Evolutionary conservation across 1,139 yeast genomes (phyloP).

Genomic region (Candida sanyaensis): DNA sequence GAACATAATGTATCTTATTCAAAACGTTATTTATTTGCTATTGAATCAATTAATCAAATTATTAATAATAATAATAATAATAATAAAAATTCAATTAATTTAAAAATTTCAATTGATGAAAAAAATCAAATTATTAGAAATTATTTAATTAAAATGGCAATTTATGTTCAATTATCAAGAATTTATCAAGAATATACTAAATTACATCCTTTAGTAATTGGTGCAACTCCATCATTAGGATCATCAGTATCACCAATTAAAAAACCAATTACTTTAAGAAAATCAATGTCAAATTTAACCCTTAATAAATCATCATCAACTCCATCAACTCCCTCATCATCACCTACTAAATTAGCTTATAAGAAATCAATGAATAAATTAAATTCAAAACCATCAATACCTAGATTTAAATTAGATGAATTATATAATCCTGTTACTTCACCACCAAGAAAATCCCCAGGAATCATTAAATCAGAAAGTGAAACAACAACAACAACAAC

Average conservation of each 20-base stretch:
- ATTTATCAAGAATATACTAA: conserved; percentile 41
- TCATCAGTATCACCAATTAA: conserved; percentile 10
- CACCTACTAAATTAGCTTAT: conserved; percentile 19
- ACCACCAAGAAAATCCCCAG: conserved; percentile 15
- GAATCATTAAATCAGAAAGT: no score
- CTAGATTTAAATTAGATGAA: conserved; percentile 25
- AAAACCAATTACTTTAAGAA: conserved; percentile 4
- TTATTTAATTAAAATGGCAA: conserved; percentile 53
- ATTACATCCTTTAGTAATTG: conserved; percentile 14
- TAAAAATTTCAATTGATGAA: conserved; percentile 31
- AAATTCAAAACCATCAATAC: conserved; percentile 25
- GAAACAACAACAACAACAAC: background rate
- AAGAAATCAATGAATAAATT: conserved; percentile 20
- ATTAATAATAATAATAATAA: background rate
- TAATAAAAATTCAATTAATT: conserved; percentile 17
- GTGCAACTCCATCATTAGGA: conserved; percentile 4
- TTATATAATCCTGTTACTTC: conserved; percentile 26
- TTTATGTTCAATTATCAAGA: conserved; percentile 63
- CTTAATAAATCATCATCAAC: background rate
- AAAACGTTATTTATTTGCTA: conserved; percentile 21
- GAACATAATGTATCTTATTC: conserved; percentile 42
- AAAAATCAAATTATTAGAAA: conserved; percentile 46
- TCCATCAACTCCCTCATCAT: background rate
- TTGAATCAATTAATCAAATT: conserved; percentile 19
- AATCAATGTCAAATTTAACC: conserved; percentile 2